phyloP scores from a whole-genome alignment of 805 yeast genomes.

The Nadsonia fulvescens region DNA sequence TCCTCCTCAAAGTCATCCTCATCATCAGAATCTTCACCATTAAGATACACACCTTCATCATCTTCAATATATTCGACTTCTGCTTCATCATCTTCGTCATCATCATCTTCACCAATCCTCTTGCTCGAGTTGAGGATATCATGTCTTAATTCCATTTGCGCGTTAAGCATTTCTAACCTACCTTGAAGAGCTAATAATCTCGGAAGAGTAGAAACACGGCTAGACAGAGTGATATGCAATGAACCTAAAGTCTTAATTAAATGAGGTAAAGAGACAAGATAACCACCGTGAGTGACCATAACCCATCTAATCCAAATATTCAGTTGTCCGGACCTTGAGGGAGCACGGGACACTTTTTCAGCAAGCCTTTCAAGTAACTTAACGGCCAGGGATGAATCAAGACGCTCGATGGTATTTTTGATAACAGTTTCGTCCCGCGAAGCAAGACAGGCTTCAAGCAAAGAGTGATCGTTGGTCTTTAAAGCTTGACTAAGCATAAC shows the following conservation, averaged over 20 bases:
- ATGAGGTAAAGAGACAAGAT: conserved; percentile 32
- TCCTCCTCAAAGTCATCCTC: no score
- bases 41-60: no score
- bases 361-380: conserved; percentile 30
- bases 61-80: conserved; percentile 22
- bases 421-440: conserved; percentile 33
- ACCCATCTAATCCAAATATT: conserved; percentile 70
- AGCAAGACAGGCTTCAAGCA: conserved; percentile 60
- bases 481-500: conserved; percentile 78
- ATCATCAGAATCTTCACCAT: no score
- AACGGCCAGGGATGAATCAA: conserved; percentile 28
- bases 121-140: conserved; percentile 25
- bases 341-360: conserved; percentile 31
- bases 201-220: conserved; percentile 42
- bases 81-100: conserved; percentile 15
- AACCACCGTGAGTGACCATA: conserved; percentile 52
- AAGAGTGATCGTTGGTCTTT: conserved; percentile 66
- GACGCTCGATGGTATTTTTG: conserved; percentile 34
- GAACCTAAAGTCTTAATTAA: conserved; percentile 37
- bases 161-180: conserved; percentile 52
- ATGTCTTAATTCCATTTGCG: conserved; percentile 56
- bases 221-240: conserved; percentile 37
- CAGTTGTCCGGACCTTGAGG: conserved; percentile 32
- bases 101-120: no score
- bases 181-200: conserved; percentile 71